phyloP scores from a whole-genome alignment of 352 stramenopile species.

The Pythium brassicae region DNA sequence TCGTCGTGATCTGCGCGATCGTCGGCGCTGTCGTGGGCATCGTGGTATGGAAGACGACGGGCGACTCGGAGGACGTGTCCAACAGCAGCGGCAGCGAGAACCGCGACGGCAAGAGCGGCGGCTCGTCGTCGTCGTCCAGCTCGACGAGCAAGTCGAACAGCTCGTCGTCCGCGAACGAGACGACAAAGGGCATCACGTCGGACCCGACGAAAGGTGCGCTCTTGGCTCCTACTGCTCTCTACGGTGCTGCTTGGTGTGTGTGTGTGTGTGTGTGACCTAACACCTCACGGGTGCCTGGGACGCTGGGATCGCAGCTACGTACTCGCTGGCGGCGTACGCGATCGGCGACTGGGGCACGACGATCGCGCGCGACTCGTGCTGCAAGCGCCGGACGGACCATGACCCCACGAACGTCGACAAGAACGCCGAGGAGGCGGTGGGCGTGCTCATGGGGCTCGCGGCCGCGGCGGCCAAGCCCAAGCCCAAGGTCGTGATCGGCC shows the following conservation, averaged over 20 bases:
- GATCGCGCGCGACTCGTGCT: constrained; percentile 53
- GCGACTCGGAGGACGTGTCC: constrained; percentile 10
- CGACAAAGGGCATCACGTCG: too few species aligned
- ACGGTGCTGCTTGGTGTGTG: too few species aligned
- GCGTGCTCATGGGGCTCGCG: constrained; percentile 46
- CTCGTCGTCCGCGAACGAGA: not conserved
- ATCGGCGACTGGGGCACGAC: constrained; percentile 78
- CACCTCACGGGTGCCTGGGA: too few species aligned
- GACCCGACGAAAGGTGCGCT: constrained; percentile 11
- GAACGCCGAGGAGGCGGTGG: constrained; percentile 59
- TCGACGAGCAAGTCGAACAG: not conserved
- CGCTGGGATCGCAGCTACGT: too few species aligned
- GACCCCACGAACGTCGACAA: constrained; percentile 46
- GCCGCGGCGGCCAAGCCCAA: constrained; percentile 26
- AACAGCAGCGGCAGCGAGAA: constrained; percentile 1
- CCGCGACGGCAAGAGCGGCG: constrained; percentile 1
- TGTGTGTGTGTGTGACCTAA: too few species aligned
- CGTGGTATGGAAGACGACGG: constrained; percentile 28
- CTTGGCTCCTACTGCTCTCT: too few species aligned
- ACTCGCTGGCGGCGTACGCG: constrained; percentile 52
- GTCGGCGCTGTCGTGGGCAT: constrained; percentile 39
- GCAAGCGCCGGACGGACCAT: constrained; percentile 51
- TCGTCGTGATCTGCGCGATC: constrained; percentile 34
- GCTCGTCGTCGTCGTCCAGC: not conserved
- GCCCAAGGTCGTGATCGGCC: constrained; percentile 56